These are phyloP conservation scores for Kentomonas sorsogonicus DNA, from an alignment of 208 protist species.

Conservation along the genomic window DNA sequence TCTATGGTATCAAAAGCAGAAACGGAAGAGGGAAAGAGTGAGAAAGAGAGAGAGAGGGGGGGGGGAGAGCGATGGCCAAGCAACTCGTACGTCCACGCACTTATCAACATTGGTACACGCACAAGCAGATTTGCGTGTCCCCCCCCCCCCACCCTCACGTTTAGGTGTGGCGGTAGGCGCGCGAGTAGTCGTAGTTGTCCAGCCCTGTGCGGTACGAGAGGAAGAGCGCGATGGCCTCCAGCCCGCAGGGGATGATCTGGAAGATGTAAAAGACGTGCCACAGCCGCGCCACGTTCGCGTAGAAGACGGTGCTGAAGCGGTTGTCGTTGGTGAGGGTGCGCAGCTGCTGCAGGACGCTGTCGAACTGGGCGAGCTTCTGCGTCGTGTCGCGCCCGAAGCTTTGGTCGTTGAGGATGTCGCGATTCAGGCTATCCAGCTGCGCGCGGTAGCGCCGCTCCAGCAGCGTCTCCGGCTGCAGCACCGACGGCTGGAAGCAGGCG, in stretches of 20 bases:
- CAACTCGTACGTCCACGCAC: not conserved
- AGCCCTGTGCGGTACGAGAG: conserved; percentile 40
- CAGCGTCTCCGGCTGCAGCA: too few relatives aligned
- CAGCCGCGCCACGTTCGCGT: conserved; percentile 35
- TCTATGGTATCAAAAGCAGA: not conserved
- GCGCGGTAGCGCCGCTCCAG: too few relatives aligned
- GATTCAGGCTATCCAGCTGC: too few relatives aligned
- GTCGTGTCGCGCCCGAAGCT: too few relatives aligned
- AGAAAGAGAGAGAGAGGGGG: conserved; percentile 5
- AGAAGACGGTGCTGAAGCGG: too few relatives aligned
- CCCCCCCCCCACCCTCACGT: not conserved
- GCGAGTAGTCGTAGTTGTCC: conserved; percentile 32
- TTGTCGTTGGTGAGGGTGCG: too few relatives aligned
- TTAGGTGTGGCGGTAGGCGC: not conserved
- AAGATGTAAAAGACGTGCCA: conserved; percentile 78
- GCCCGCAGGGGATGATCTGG: conserved; percentile 53
- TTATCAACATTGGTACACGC: not conserved
- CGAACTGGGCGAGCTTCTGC: too few relatives aligned
- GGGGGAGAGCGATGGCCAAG: not conserved
- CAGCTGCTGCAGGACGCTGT: too few relatives aligned
- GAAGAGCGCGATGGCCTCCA: conserved; percentile 42
- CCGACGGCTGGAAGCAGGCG: conserved; percentile 45
- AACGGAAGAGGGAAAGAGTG: not conserved
- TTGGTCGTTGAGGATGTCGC: too few relatives aligned
- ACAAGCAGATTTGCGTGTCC: not conserved